Conservation (phyloP, 768 basidiomycete species). For the Hypsizygus marmoreus region DNA sequence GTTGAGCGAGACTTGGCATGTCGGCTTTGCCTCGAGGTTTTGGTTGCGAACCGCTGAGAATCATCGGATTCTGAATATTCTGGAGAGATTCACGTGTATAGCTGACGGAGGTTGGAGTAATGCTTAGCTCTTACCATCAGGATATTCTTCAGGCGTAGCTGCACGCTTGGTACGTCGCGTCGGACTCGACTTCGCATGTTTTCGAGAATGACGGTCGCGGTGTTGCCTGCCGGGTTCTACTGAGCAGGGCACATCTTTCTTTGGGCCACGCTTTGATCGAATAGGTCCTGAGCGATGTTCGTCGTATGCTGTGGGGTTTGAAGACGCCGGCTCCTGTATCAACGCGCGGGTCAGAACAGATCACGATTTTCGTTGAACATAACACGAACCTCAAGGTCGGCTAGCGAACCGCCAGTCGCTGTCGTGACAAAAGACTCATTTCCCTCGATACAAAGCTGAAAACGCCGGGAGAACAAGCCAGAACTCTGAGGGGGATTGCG, state of each 20-base stretch:
- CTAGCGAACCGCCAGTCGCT: slow-evolving; percentile 52
- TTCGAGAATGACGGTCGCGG: neutral
- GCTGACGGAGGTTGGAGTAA: neutral
- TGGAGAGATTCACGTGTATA: neutral
- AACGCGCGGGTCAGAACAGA: too few species aligned
- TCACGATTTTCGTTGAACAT: too few species aligned
- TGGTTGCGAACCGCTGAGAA: neutral
- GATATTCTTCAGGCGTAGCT: slow-evolving; percentile 4
- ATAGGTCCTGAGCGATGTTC: too few species aligned
- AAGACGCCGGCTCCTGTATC: neutral
- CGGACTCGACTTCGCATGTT: neutral
- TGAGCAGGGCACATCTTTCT: too few species aligned
- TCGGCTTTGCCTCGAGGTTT: neutral
- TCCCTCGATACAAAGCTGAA: slow-evolving; percentile 72
- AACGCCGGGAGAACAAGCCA: slow-evolving; percentile 63
- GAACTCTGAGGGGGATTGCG: slow-evolving; percentile 18
- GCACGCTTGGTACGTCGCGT: slow-evolving; percentile 10
- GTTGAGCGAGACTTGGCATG: neutral
- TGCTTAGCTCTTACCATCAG: slow-evolving; percentile 2
- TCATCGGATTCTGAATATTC: slow-evolving; percentile 1
- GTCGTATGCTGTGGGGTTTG: too few species aligned
- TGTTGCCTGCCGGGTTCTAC: slow-evolving; percentile 7
- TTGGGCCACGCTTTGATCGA: too few species aligned
- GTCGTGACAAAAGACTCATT: slow-evolving; percentile 69
- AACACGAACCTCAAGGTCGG: slow-evolving; percentile 16